A percentile compares a stretch with the other conserved stretches of the same genome.
Conservation (phyloP, 169 alveolate genomes). For the Plasmodium vivax region DNA sequence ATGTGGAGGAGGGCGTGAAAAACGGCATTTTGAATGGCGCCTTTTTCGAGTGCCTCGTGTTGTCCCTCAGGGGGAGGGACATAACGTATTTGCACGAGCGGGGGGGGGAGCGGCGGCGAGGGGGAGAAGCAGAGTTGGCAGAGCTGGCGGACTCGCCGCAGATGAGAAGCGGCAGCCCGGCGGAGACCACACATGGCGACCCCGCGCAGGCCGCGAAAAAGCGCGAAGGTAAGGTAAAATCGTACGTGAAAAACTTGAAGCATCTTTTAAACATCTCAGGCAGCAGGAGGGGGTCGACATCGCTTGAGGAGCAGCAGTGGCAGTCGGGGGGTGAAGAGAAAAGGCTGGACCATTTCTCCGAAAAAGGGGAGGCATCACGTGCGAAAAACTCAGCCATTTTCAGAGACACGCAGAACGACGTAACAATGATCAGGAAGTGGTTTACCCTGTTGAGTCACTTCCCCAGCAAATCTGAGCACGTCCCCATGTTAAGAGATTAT, state of each 20-base stretch:
- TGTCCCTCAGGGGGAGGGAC: constrained; percentile 26
- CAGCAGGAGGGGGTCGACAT: background rate
- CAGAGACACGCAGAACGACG: background rate
- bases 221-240: constrained; percentile 29
- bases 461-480: constrained; percentile 13
- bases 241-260: constrained; percentile 40
- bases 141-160: background rate
- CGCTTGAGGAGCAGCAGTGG: background rate
- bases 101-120: background rate
- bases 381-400: background rate
- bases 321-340: background rate
- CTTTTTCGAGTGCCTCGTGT: constrained; percentile 52
- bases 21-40: constrained; percentile 17
- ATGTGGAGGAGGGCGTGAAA: constrained; percentile 38
- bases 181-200: background rate
- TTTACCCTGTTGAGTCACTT: background rate
- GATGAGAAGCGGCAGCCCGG: background rate
- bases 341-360: background rate
- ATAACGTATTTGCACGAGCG: constrained; percentile 20
- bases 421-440: constrained; percentile 42
- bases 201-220: background rate
- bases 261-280: constrained; percentile 31
- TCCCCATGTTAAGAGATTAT: constrained; percentile 44
- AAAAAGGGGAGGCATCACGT: background rate
- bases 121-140: background rate